Base-by-base conservation (phyloP, 2,329 filamentous ascomycete species). In the Aureobasidium leucospermi region DNA sequence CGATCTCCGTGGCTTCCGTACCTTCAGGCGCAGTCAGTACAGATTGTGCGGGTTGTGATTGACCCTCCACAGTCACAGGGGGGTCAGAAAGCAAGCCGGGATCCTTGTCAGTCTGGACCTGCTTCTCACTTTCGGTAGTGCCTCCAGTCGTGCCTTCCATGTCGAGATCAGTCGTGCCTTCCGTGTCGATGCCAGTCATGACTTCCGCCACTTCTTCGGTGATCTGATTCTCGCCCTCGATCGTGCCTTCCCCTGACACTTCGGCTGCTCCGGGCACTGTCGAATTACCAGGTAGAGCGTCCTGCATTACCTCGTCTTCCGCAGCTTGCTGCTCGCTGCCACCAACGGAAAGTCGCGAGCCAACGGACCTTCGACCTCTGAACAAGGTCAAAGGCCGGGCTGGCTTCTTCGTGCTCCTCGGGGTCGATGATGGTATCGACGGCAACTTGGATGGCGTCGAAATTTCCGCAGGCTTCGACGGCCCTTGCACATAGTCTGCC, bases 301-400 rank as follows among this genome's bases (percentile, higher is more conserved):
- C 52, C 5, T 29, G 41, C 52, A 56, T 46, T 28, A 16, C 41
- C 38, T 46, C 41, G 23, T 56, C 52, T 23, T 29, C 9, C n/a
- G 16, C 28, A 42, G 38, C 28, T 15, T 42, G n/a, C 15, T 45
- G 52, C 16, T 56, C 29, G 6, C 11, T 41, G 1, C 9, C 19
- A 5, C 31, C 52, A 11, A 38, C 11, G 29, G 52, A 56, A 7
- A 28, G 16, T n/a, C 52, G 41, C 11, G 41, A 29, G 5, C 31
- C 41, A 45, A 29, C 8, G 3, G 52, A 56, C 39, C 16, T 56
- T 5, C 52, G 52, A 10, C 52, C 52, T 38, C 52, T 56, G 16
- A 56, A 56, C 16, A 56, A 38, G 7, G 52, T 38, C 31, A 56
- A 46, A 16, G 52, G 52, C 38, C 52, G 45, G 34, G 52, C 52